Percentiles rank a stretch among this genome's conserved stretches.
Conservation (phyloP, 2,329 filamentous ascomycete genomes). For the Zarea fungicola region DNA sequence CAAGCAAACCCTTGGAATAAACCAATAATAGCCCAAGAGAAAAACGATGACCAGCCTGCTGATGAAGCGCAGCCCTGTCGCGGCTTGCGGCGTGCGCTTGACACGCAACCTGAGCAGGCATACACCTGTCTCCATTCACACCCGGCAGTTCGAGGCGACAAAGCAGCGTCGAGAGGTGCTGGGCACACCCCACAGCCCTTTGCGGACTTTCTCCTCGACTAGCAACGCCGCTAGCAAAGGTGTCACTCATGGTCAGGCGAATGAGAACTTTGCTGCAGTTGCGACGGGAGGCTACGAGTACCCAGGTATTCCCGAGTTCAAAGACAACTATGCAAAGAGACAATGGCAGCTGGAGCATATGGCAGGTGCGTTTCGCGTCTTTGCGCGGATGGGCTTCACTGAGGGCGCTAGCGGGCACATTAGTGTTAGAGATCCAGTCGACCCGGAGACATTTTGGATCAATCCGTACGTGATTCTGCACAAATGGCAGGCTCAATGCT, state of each 20-base stretch:
- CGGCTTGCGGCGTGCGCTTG: background rate
- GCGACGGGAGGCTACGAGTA: conserved; percentile 5
- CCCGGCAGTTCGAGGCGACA: background rate
- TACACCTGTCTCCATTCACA: background rate
- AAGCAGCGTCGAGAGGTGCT: no score
- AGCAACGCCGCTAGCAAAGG: background rate
- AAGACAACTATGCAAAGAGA: conserved; percentile 41
- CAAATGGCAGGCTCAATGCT: background rate
- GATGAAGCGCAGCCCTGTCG: background rate
- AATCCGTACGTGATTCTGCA: background rate
- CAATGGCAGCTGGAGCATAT: conserved; percentile 62
- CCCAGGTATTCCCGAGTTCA: conserved; percentile 38
- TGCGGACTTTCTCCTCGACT: background rate
- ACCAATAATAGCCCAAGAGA: background rate
- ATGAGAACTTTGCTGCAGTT: background rate
- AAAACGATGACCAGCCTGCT: conserved; percentile 1
- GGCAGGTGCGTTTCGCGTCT: conserved; percentile 49
- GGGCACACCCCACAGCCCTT: no score
- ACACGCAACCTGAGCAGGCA: background rate
- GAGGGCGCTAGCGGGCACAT: conserved; percentile 50
- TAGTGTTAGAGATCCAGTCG: conserved; percentile 60
- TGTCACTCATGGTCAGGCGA: background rate
- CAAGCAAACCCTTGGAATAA: no score
- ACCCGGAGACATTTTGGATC: conserved; percentile 61
- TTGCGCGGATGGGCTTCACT: conserved; percentile 25